Conservation (phyloP, 495 filamentous ascomycete genomes). For the Ramalina intermedia region DNA sequence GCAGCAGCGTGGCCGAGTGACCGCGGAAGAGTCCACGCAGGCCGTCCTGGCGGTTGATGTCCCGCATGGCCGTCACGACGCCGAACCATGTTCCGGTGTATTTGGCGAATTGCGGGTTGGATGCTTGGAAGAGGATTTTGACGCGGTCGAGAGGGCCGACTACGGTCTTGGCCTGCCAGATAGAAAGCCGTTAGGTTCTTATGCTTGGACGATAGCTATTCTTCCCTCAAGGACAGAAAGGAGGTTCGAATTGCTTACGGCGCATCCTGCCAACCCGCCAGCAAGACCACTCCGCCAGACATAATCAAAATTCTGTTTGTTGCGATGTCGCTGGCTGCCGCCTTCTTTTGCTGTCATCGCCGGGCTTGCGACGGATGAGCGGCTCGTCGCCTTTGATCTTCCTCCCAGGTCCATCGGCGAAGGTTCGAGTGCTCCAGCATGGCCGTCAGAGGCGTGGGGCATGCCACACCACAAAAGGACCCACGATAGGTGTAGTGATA, state of each 20-base stretch:
- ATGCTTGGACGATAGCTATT: not conserved
- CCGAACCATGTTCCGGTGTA: constrained; percentile 83
- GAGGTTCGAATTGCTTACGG: constrained; percentile 36
- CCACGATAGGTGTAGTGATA: too few relatives aligned
- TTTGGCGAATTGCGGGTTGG: constrained; percentile 83
- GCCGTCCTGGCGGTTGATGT: constrained; percentile 68
- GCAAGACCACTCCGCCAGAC: constrained; percentile 66
- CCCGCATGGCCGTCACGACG: constrained; percentile 57
- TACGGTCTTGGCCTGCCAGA: constrained; percentile 74
- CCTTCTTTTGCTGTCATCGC: constrained; percentile 23
- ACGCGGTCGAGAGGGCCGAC: constrained; percentile 94
- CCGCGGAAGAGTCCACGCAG: constrained; percentile 69
- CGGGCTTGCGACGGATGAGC: constrained; percentile 15
- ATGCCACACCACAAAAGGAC: not conserved
- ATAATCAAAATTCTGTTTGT: constrained; percentile 73
- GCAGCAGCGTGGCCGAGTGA: constrained; percentile 82
- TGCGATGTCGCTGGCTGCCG: constrained; percentile 17
- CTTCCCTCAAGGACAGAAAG: not conserved
- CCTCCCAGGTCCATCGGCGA: constrained; percentile 8
- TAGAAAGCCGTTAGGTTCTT: not conserved
- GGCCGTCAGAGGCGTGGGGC: constrained; percentile 9
- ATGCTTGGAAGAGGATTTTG: constrained; percentile 96
- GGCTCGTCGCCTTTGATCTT: constrained; percentile 5
- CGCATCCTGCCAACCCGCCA: constrained; percentile 78
- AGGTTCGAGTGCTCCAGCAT: constrained; percentile 10